Base-by-base conservation (phyloP, 192 early-diverging fungal genomes). In the Entomortierella lignicola region DNA sequence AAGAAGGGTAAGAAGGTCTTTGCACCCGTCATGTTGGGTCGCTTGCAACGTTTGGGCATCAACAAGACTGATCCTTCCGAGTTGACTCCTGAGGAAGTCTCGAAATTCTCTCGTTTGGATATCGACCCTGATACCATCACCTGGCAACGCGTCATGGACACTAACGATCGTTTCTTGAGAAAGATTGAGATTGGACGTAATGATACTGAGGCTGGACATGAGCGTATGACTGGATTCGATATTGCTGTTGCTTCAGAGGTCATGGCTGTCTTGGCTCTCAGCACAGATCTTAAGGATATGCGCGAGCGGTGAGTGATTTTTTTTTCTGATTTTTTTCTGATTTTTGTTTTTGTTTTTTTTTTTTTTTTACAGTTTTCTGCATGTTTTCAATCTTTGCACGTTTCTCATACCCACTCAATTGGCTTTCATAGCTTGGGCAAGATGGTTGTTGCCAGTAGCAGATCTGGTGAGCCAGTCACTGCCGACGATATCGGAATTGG, bases 141-240 rank as follows among this genome's bases (percentile, higher is more conserved):
- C 52, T 99, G 98, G 98, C 94, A 98, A 75, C 90, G 98, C 26
- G 97, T 97, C 59, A 82, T 98, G n/a, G 98, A 99, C 66, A 95
- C 94, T 63, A 99, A 98, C 73, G 98, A 99, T 72, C 91, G 98
- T 27, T 98, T 97, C 86, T 87, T 99, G 85, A 89, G 98, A 63
- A 88, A 91, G 63, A 93, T 99, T 60, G 94, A 91, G 15, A 89
- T 99, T 37, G 98, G 98, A 47, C 89, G 94, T 75, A 93, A 91
- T 5, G 79, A 91, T 15, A 93, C 95, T 41, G 98, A 99, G 88
- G 91, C 93, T 74, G 96, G 95, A 17, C 87, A 91, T 72, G 87
- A 90, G 63, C 89, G 98, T 44, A 73, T 92, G 79, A 99, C 98
- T 32, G 97, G 98, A 39, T 99, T 96, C 77, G 98, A 99, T 84